Percentiles rank a stretch among this genome's conserved stretches.
These are phyloP conservation scores for Eucalyptus virginea DNA, from an alignment of 345 rosid species.

Conservation along the genomic window DNA sequence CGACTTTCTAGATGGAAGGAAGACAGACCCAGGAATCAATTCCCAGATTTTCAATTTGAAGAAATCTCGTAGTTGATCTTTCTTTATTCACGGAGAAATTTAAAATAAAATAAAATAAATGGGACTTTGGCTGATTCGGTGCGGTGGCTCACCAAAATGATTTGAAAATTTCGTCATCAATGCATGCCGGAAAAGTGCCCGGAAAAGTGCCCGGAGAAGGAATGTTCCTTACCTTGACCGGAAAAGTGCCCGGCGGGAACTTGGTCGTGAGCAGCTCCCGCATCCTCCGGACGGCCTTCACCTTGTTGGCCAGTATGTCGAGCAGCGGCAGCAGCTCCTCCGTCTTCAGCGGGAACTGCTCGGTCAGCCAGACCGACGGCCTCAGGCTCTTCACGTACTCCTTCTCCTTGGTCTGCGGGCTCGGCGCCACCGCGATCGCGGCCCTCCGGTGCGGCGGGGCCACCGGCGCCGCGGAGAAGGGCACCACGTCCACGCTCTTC, in stretches of 20 bases:
- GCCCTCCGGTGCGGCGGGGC: slow-evolving; percentile 39
- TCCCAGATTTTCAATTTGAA: neutral
- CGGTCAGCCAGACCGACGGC: slow-evolving; percentile 96
- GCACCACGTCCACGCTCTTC: slow-evolving; percentile 57
- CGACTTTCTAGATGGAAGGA: neutral
- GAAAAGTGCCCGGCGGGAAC: slow-evolving; percentile 93
- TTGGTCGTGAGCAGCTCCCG: slow-evolving; percentile 89
- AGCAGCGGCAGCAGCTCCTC: slow-evolving; percentile 90
- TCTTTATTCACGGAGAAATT: neutral
- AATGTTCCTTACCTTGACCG: slow-evolving; percentile 69
- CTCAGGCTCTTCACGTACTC: slow-evolving; percentile 65
- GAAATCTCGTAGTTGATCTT: neutral
- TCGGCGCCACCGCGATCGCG: slow-evolving; percentile 4
- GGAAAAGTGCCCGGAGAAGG: neutral
- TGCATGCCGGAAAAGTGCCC: neutral
- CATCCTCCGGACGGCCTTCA: slow-evolving; percentile 90
- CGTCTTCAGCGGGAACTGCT: slow-evolving; percentile 81
- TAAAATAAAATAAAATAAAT: neutral
- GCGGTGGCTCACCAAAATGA: neutral
- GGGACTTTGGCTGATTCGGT: neutral
- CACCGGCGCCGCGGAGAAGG: slow-evolving; percentile 1
- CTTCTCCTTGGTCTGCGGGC: slow-evolving; percentile 73
- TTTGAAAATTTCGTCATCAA: neutral
- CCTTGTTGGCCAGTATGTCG: slow-evolving; percentile 86
- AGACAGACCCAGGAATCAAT: neutral